Evolutionary conservation across 1,139 yeast species (phyloP).

Genomic region (Yamadazyma aaseri): DNA sequence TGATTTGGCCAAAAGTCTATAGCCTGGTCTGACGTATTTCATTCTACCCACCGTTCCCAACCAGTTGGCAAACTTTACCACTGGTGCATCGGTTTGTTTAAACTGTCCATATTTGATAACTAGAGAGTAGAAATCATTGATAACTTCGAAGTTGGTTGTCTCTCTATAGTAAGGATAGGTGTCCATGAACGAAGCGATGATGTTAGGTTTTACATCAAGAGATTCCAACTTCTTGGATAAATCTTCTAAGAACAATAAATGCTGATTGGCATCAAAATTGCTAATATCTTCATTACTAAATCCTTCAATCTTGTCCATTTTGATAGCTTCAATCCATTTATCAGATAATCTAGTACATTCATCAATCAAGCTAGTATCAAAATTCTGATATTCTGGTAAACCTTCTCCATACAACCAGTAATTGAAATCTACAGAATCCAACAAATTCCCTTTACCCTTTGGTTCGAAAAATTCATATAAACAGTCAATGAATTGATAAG

Average conservation of each 20-base stretch:
- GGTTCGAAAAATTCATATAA: conserved; percentile 31
- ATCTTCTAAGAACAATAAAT: conserved; percentile 33
- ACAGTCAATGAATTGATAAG: conserved; percentile 28
- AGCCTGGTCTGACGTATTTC: conserved; percentile 46
- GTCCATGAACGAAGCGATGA: conserved; percentile 20
- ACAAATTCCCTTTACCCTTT: conserved; percentile 78
- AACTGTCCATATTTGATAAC: conserved; percentile 29
- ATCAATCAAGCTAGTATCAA: conserved; percentile 33
- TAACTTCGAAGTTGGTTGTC: conserved; percentile 33
- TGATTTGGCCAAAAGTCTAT: conserved; percentile 26
- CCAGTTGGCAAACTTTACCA: conserved; percentile 31
- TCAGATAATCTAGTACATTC: conserved; percentile 27
- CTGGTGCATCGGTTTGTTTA: conserved; percentile 18
- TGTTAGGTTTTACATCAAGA: conserved; percentile 12
- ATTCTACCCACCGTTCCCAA: conserved; percentile 43
- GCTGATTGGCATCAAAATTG: conserved; percentile 33
- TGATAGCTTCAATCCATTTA: conserved; percentile 21
- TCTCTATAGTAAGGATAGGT: conserved; percentile 26
- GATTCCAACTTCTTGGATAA: conserved; percentile 24
- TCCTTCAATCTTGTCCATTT: background rate
- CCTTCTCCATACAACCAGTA: conserved; percentile 38
- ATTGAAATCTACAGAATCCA: conserved; percentile 76
- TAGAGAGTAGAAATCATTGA: conserved; percentile 31
- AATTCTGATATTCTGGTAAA: conserved; percentile 29
- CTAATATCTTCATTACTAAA: conserved; percentile 19